Base-by-base conservation (phyloP, 2,329 filamentous ascomycete genomes). In the Colletotrichum limetticola region DNA sequence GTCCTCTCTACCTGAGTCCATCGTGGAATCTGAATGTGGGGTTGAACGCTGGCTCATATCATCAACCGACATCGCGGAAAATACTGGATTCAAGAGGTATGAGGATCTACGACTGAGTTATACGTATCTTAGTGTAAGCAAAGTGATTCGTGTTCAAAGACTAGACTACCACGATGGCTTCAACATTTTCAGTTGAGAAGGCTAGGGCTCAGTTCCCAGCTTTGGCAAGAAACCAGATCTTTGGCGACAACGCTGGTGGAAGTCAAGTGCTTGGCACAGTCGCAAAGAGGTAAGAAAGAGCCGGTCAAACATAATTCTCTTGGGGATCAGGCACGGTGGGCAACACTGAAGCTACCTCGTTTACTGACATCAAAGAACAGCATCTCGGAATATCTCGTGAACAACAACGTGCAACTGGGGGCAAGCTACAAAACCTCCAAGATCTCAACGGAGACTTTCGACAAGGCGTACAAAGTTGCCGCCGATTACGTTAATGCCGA, bases 221-320 rank as follows among this genome's bases (percentile, higher is more conserved):
- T 16, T 82, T 95, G 57, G 82, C 87, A 55, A 86, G 91, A 73
- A 85, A 91, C 58, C 92, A 95, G 77, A 86, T 95, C 58, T 95
- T 89, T 79, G 88, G 95, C 76, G 93, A 95, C 79, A 95, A 95
- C 78, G 93, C 92, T 14, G 93, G 93, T 24, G 93, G 93, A 46
- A 93, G 90, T 78, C 93, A 95, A 78, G 86, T 90, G 1, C 83
- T 95, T 3, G 89, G 88, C 32, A 84, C 87, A 24, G 93, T 94
- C 16, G 56, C 28, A 55, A 52, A 37, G 26, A 24, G 59, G 76
- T 30, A 16, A 32, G 14, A 19, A 49, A 30, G 9, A 6, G n/a
- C 32, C 32, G 32, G 32, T 35, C 32, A n/a, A 22, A 19, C 8
- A 19, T 22, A 4, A 16, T 57, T 57, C 37, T 49, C 19, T 9